Evolutionary conservation across 78 protist genomes (phyloP).

Genomic region (Chrysochromulina parva): DNA sequence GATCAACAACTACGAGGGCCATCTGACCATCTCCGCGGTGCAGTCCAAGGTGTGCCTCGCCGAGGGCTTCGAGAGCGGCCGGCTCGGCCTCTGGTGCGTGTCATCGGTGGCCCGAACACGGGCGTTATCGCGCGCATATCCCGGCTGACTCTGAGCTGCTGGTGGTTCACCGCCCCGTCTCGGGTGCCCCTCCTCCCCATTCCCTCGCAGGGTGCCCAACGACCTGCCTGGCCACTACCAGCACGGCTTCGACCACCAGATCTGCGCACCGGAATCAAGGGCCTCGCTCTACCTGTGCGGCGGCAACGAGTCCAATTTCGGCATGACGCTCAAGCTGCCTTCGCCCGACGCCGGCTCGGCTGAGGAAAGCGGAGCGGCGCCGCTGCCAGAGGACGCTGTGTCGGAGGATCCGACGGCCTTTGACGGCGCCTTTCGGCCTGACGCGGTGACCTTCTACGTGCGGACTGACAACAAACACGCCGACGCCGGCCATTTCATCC

Average conservation of each 20-base stretch:
- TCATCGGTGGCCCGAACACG: neutral
- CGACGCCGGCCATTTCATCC: conserved; percentile 25
- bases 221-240: neutral
- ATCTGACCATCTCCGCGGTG: neutral
- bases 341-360: neutral
- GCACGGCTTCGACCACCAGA: neutral
- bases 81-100: neutral
- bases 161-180: too few relatives aligned
- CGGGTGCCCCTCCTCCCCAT: too few relatives aligned
- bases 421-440: neutral
- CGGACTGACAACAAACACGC: neutral
- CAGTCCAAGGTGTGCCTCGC: neutral
- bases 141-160: too few relatives aligned
- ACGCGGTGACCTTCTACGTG: neutral
- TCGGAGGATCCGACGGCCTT: neutral
- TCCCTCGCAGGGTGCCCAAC: neutral
- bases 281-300: neutral
- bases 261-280: neutral
- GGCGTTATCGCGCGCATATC: too few relatives aligned
- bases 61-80: neutral
- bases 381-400: neutral
- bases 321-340: neutral
- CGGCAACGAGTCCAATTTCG: conserved; percentile 13
- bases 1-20: neutral
- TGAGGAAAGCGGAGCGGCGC: neutral